phyloP scores from a whole-genome alignment of 2,329 filamentous ascomycete genomes.

The Aureobasidium sp. region DNA sequence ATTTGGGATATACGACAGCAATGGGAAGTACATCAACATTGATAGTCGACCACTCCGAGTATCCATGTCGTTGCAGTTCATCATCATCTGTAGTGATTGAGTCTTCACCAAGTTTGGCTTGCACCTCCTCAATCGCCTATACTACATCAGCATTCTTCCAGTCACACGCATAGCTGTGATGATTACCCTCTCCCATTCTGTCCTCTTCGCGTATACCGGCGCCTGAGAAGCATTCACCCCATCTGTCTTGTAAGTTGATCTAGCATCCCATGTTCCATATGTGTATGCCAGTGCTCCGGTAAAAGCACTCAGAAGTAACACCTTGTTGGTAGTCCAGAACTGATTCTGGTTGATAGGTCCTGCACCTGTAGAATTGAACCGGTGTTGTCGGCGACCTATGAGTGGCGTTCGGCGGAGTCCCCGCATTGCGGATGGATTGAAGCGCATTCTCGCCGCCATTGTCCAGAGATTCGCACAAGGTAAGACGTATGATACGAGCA shows the following conservation, averaged over 20 bases:
- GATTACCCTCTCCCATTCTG: conserved; percentile 43
- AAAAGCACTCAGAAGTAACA: conserved; percentile 40
- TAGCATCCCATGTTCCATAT: conserved; percentile 35
- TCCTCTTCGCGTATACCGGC: conserved; percentile 40
- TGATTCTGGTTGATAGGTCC: background rate
- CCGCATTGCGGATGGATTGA: background rate
- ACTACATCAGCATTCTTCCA: background rate
- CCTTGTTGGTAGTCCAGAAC: conserved; percentile 41
- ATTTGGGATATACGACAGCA: conserved; percentile 55
- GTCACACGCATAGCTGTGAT: background rate
- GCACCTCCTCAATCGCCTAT: conserved; percentile 49
- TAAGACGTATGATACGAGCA: too few species aligned
- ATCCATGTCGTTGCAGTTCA: conserved; percentile 55
- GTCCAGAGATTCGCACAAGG: background rate
- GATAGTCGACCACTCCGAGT: conserved; percentile 62
- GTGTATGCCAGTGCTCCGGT: conserved; percentile 45
- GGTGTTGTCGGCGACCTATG: background rate
- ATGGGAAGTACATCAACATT: conserved; percentile 56
- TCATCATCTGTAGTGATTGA: conserved; percentile 55
- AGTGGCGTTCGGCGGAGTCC: background rate
- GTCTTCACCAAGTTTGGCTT: conserved; percentile 45
- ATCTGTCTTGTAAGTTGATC: conserved; percentile 8
- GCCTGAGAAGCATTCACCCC: conserved; percentile 16
- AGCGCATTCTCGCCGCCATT: background rate
- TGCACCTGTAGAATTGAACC: background rate